A percentile compares a stretch with the other conserved stretches of the same genome.
Evolutionary conservation across 2,329 filamentous ascomycete species (phyloP).

Genomic region (Tolypocladium ophioglossoides): DNA sequence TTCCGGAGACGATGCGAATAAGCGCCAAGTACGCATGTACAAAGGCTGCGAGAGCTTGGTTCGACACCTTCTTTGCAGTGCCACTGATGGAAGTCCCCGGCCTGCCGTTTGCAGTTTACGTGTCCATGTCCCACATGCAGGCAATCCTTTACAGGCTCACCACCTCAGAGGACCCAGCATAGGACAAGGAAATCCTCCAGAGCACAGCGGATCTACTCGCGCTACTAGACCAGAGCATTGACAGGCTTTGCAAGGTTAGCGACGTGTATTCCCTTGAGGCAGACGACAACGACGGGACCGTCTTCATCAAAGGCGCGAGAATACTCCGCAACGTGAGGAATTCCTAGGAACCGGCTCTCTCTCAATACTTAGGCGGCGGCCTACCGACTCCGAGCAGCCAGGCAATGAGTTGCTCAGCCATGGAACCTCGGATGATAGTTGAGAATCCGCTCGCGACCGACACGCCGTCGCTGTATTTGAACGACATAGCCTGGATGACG

Average conservation of each 20-base stretch:
- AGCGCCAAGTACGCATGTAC: conserved; percentile 26
- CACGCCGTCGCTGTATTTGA: conserved; percentile 18
- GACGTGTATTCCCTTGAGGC: conserved; percentile 16
- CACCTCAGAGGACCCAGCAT: conserved; percentile 26
- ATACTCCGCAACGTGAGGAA: conserved; percentile 22
- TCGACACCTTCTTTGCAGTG: conserved; percentile 24
- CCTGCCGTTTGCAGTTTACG: conserved; percentile 21
- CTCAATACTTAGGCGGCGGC: conserved; percentile 13
- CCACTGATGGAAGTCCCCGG: conserved; percentile 17
- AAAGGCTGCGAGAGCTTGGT: conserved; percentile 22
- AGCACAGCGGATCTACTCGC: conserved; percentile 23
- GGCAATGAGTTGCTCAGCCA: conserved; percentile 1
- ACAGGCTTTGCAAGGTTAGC: conserved; percentile 17
- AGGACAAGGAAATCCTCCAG: conserved; percentile 27
- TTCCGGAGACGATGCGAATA: conserved; percentile 20
- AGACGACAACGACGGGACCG: conserved; percentile 16
- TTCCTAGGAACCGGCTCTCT: conserved; percentile 25
- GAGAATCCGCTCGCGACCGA: conserved; percentile 9
- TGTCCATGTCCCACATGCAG: conserved; percentile 24
- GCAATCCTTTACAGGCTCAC: conserved; percentile 27
- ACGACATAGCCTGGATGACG: conserved; percentile 26
- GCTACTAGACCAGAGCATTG: conserved; percentile 22
- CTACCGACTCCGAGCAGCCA: conserved; percentile 19
- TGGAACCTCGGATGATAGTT: conserved; percentile 6
- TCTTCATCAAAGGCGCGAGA: conserved; percentile 22